A percentile compares a stretch with the other conserved stretches of the same genome.
These are phyloP conservation scores for Candolleomyces eurysporus DNA, from an alignment of 768 basidiomycete species.

Conservation along the genomic window DNA sequence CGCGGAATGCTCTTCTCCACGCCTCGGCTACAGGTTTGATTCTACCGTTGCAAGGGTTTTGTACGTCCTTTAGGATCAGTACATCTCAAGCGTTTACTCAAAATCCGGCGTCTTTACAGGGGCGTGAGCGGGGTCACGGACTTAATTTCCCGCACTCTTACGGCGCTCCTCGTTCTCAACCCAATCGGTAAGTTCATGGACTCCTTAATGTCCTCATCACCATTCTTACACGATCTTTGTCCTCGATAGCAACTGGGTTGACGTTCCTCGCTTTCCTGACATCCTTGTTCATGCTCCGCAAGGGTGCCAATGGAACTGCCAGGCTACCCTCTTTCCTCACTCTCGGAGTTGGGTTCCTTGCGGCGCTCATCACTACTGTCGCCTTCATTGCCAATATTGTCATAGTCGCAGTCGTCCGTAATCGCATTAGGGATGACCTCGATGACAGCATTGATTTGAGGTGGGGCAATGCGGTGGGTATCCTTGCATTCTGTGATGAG, in stretches of 20 bases:
- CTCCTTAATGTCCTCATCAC: background rate
- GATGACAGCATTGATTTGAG: slow-evolving; percentile 38
- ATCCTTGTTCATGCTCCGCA: slow-evolving; percentile 45
- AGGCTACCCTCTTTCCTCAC: slow-evolving; percentile 38
- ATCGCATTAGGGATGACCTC: slow-evolving; percentile 39
- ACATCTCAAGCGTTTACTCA: slow-evolving; percentile 13
- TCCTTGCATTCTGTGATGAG: background rate
- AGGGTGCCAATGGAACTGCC: slow-evolving; percentile 34
- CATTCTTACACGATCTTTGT: slow-evolving; percentile 1
- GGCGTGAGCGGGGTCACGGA: slow-evolving; percentile 12
- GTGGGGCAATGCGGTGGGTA: slow-evolving; percentile 50
- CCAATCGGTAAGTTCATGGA: slow-evolving; percentile 43
- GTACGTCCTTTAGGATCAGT: slow-evolving; percentile 25
- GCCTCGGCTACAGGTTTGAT: slow-evolving; percentile 59
- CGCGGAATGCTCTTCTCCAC: slow-evolving; percentile 43
- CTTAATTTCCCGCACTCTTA: slow-evolving; percentile 42
- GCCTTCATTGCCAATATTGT: slow-evolving; percentile 54
- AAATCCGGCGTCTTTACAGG: slow-evolving; percentile 34
- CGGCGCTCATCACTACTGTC: slow-evolving; percentile 45
- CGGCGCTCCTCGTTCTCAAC: slow-evolving; percentile 52
- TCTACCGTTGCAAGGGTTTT: slow-evolving; percentile 42
- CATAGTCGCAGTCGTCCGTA: slow-evolving; percentile 43
- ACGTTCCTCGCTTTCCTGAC: slow-evolving; percentile 48
- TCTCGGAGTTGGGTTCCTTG: slow-evolving; percentile 33
- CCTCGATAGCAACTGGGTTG: slow-evolving; percentile 41